phyloP scores from a whole-genome alignment of 495 filamentous ascomycete species.

The Talaromyces adpressus region DNA sequence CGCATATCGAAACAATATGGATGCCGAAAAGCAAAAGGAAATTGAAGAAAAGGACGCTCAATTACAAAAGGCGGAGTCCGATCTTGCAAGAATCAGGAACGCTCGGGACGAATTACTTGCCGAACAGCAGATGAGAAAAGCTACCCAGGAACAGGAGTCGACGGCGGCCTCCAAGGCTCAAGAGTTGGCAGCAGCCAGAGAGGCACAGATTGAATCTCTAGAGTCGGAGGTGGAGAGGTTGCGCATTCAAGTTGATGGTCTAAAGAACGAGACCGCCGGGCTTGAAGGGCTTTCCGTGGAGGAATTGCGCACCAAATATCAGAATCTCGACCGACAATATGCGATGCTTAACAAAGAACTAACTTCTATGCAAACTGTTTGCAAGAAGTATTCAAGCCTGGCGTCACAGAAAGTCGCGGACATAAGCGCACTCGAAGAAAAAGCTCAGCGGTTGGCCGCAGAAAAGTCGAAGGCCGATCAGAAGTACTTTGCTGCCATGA shows the following conservation, averaged over 20 bases:
- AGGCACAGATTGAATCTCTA: conserved; percentile 66
- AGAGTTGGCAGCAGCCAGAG: conserved; percentile 69
- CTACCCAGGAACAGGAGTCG: conserved; percentile 68
- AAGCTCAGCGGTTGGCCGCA: conserved; percentile 61
- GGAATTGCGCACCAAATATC: conserved; percentile 65
- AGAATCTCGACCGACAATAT: conserved; percentile 68
- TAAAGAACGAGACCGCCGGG: conserved; percentile 27
- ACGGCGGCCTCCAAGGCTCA: conserved; percentile 59
- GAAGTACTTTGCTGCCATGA: conserved; percentile 94
- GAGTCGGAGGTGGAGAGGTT: conserved; percentile 76
- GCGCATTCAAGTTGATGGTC: conserved; percentile 40
- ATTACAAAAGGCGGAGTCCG: conserved; percentile 71
- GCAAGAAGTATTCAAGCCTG: conserved; percentile 74
- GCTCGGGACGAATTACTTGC: conserved; percentile 76
- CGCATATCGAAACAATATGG: conserved; percentile 68
- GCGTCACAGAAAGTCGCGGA: conserved; percentile 84
- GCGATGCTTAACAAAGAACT: conserved; percentile 80
- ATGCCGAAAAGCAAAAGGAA: conserved; percentile 64
- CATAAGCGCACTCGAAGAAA: conserved; percentile 67
- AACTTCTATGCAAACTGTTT: conserved; percentile 76
- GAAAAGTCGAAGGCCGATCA: conserved; percentile 96
- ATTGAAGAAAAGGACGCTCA: conserved; percentile 74
- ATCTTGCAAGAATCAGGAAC: conserved; percentile 76
- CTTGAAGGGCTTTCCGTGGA: conserved; percentile 47
- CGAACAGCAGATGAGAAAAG: conserved; percentile 72